Conservation (phyloP, 192 early-diverging fungal species). For the Ambispora gerdemannii region DNA sequence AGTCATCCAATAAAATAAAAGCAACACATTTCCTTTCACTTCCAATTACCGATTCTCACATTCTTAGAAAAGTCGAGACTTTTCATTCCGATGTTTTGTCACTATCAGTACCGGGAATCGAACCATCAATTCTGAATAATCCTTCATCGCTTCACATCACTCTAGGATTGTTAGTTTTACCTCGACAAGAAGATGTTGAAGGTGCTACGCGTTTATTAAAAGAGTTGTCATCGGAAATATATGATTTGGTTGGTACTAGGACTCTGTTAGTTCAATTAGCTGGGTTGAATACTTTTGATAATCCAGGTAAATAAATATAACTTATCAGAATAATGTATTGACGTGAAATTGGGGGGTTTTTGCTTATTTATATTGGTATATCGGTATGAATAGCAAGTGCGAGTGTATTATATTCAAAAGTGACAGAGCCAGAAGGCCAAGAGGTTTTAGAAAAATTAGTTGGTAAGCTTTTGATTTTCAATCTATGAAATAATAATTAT, state of each 20-base stretch:
- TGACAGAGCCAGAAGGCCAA: not conserved
- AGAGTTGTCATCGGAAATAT: constrained; percentile 4
- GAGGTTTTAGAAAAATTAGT: not conserved
- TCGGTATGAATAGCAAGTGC: not conserved
- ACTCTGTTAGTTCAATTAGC: not conserved
- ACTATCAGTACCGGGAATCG: not conserved
- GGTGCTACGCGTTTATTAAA: not conserved
- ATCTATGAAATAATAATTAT: not conserved
- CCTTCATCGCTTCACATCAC: not conserved
- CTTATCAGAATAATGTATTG: not conserved
- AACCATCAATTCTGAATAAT: not conserved
- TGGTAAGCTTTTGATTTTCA: not conserved
- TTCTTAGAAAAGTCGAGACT: not conserved
- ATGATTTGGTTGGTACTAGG: constrained; percentile 4
- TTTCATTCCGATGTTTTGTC: not conserved
- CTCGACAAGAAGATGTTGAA: not conserved
- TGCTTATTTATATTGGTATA: not conserved
- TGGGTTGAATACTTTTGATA: not conserved
- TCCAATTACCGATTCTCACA: not conserved
- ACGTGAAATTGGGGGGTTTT: not conserved
- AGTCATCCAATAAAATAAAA: not conserved
- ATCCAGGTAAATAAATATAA: not conserved
- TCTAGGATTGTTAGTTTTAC: not conserved
- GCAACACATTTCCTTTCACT: not conserved
- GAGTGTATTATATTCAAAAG: not conserved